Conservation (phyloP, 169 alveolate genomes). For the Babesia divergens region DNA sequence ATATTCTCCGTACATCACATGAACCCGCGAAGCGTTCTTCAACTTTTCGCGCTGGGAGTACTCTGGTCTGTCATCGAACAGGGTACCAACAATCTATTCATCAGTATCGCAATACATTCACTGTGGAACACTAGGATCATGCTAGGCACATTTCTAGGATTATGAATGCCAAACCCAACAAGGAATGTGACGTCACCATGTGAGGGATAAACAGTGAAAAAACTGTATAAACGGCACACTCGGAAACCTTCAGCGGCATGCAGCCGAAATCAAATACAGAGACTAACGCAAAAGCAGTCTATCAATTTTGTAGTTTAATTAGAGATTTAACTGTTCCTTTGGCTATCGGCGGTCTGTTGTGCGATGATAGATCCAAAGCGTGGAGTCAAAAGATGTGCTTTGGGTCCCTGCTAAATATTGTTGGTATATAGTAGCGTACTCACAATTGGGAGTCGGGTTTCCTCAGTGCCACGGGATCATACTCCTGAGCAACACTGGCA, state of each 20-base stretch:
- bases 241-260: too few relatives aligned
- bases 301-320: too few relatives aligned
- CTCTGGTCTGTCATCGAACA: constrained; percentile 60
- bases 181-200: too few relatives aligned
- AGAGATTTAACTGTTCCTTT: too few relatives aligned
- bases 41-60: constrained; percentile 54
- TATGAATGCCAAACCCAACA: neutral
- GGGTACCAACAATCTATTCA: constrained; percentile 34
- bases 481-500: constrained; percentile 59
- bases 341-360: too few relatives aligned
- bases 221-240: too few relatives aligned
- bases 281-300: too few relatives aligned
- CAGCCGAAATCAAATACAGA: too few relatives aligned
- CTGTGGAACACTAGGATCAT: constrained; percentile 71
- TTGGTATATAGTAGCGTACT: neutral
- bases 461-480: constrained; percentile 71
- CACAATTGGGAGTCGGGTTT: constrained; percentile 61
- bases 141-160: constrained; percentile 46
- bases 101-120: constrained; percentile 62
- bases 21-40: constrained; percentile 44
- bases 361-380: too few relatives aligned
- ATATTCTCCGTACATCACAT: constrained; percentile 66
- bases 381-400: constrained; percentile 13
- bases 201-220: too few relatives aligned
- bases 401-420: constrained; percentile 20